Evolutionary conservation across 2,329 filamentous ascomycete genomes (phyloP), one percentile per base, ranked within the genome.

Genomic region (Claviceps sp.): DNA sequence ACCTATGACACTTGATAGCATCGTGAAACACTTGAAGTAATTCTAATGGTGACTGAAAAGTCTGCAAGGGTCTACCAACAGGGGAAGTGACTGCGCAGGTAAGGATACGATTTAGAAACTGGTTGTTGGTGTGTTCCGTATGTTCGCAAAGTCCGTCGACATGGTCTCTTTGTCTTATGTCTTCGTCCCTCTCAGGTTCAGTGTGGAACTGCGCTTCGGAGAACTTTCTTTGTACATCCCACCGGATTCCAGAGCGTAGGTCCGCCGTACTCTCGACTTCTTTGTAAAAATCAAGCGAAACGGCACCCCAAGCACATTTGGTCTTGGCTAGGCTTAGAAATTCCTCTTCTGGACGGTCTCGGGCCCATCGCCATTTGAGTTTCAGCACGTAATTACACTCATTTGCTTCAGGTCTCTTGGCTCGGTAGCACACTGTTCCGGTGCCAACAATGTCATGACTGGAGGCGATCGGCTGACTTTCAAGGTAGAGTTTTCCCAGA

Each of bases 351-450:
- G 61, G 56, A 52, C 59, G 61, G 0, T 60, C 55, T 45, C 57
- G 59, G 4, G 56, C 60, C 61, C 59, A 63, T 19, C 64, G 64
- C 65, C 64, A 67, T 52, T 63, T 65, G 52, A 64, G 64, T 50
- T 67, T 67, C 24, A 67, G 40, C 50, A 61, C 59, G 52, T 58
- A 59, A 47, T 57, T 49, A 61, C 61, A 67, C 56, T 38, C 52
- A 54, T 55, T 46, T 4, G 62, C 63, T 48, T 50, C 52, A 40
- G 56, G 53, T 24, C 24, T 54, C 57, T 53, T 63, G 44, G 61
- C 61, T 30, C 61, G 58, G 52, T 67, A 66, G 52, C 63, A 68
- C 53, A 59, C 59, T 48, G 60, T 65, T 17, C 64, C 64, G n/a
- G 41, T 56, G 37, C 63, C 60, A 55, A 65, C 57, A 42, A 68